Evolutionary conservation across 345 rosid genomes (phyloP), one percentile per base, ranked within the genome.

Genomic region (Xanthoceras sorbifolium): DNA sequence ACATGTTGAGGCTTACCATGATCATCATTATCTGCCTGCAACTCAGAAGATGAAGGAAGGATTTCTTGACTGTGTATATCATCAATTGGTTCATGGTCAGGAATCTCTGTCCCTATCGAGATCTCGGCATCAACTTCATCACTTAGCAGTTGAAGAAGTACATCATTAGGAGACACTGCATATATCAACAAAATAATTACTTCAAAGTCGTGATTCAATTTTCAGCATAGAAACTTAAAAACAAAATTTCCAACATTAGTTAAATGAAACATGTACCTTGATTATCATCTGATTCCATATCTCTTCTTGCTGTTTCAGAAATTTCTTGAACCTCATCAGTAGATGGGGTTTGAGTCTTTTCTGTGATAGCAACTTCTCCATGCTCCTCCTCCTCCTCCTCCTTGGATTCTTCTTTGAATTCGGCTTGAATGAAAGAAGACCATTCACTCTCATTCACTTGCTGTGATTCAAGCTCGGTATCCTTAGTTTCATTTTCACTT

Each of bases 81-180:
- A 69, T 88, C 95, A 71, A 86, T 71, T 52, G 83, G 82, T 46
- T 92, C 91, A 40, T 89, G 91, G 78, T 89, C 97, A 75, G 98
- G 96, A 87, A 95, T 93, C 71, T 93, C 96, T 20, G 97, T 90
- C 52, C 99, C 98, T 54, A 91, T 87, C 0, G 99, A 92, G 73
- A 92, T 79, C 69, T 89, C 99, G 5, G 88, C 91, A 34, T 90
- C 96, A 28, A 74, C 81, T 75, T 89, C 97, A 25, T 93, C 91
- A 29, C 78, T 81, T 59, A 84, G 85, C 80, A 82, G 73, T 83
- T 76, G 79, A 52, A 52, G 78, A 52, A 50, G 64, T 69, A 2
- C 80, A 75, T 85, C 95, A 74, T 88, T 89, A 67, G 75, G 66
- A 67, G 76, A 65, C 0, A 20, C 89, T 85, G 83, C 83, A 75